A percentile compares a stretch with the other conserved stretches of the same genome.
Evolutionary conservation across 345 rosid species (phyloP).

Genomic region (Gynandropsis gynandra): DNA sequence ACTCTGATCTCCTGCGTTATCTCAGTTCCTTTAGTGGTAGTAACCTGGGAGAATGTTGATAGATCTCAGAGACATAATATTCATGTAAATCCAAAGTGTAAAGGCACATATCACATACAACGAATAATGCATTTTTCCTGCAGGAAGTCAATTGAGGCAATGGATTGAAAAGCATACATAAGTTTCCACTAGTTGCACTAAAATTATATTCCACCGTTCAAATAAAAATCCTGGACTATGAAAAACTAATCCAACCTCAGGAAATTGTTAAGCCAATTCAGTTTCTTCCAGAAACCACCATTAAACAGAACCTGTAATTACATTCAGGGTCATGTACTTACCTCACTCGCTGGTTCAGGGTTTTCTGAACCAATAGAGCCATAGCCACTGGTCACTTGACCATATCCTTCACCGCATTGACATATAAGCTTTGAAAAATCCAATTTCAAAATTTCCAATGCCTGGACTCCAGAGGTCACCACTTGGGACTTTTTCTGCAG

Average conservation of each 20-base stretch:
- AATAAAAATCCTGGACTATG: neutral
- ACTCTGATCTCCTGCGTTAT: slow-evolving; percentile 44
- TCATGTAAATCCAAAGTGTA: neutral
- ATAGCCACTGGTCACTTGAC: slow-evolving; percentile 16
- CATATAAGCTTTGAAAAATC: slow-evolving; percentile 22
- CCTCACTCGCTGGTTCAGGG: slow-evolving; percentile 38
- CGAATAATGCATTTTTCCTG: no score
- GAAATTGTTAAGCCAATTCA: slow-evolving; percentile 4
- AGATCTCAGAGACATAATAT: slow-evolving; percentile 3
- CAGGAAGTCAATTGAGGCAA: neutral
- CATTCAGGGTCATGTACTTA: slow-evolving; percentile 26
- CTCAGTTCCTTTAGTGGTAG: slow-evolving; percentile 26
- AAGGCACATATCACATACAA: no score
- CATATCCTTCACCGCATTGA: slow-evolving; percentile 24
- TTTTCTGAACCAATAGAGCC: slow-evolving; percentile 21
- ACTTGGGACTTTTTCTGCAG: slow-evolving; percentile 51
- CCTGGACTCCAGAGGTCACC: slow-evolving; percentile 40
- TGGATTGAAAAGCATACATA: neutral
- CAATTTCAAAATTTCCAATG: slow-evolving; percentile 47
- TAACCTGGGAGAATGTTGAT: slow-evolving; percentile 36
- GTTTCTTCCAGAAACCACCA: slow-evolving; percentile 14
- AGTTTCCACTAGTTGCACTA: slow-evolving; percentile 3
- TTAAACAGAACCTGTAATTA: slow-evolving; percentile 10
- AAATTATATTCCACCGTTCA: slow-evolving; percentile 10
- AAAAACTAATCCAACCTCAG: slow-evolving; percentile 7